A percentile compares a stretch with the other conserved stretches of the same genome.
Conservation (phyloP, 805 yeast genomes). For the Ogataea pignaliae region DNA sequence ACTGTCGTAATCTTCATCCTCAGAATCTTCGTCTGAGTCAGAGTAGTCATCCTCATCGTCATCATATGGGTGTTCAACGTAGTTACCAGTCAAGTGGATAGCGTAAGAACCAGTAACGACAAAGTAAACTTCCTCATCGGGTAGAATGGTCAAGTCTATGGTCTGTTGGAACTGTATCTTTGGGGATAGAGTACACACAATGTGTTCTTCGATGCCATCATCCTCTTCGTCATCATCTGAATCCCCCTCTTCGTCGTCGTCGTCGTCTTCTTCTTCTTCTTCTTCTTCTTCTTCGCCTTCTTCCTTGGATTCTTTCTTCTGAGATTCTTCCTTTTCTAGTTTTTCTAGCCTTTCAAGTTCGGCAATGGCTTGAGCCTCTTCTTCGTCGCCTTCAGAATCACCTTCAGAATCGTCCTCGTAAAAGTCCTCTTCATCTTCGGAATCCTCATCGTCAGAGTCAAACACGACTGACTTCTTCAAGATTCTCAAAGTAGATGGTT, state of each 20-base stretch:
- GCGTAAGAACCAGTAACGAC: slow-evolving; percentile 96
- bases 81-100: slow-evolving; percentile 90
- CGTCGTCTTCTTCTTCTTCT: slow-evolving; percentile 42
- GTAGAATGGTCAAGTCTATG: slow-evolving; percentile 81
- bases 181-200: slow-evolving; percentile 89
- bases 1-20: slow-evolving; percentile 44
- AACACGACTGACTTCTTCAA: slow-evolving; percentile 57
- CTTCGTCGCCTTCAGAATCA: slow-evolving; percentile 34
- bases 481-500: slow-evolving; percentile 86
- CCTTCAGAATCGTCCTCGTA: slow-evolving; percentile 43
- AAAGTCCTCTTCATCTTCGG: slow-evolving; percentile 43
- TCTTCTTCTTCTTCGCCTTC: slow-evolving; percentile 29
- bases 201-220: slow-evolving; percentile 76
- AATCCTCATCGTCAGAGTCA: slow-evolving; percentile 42
- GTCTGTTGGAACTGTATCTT: slow-evolving; percentile 82
- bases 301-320: slow-evolving; percentile 18
- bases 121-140: slow-evolving; percentile 91
- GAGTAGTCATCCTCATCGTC: slow-evolving; percentile 51
- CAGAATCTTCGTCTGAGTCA: slow-evolving; percentile 43
- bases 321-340: slow-evolving; percentile 28
- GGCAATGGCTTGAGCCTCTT: slow-evolving; percentile 32
- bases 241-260: slow-evolving; percentile 49
- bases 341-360: slow-evolving; percentile 19
- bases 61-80: slow-evolving; percentile 92
- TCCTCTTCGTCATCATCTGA: slow-evolving; percentile 60